Evolutionary conservation across 805 yeast species (phyloP).

Genomic region (Starmerella apicola): DNA sequence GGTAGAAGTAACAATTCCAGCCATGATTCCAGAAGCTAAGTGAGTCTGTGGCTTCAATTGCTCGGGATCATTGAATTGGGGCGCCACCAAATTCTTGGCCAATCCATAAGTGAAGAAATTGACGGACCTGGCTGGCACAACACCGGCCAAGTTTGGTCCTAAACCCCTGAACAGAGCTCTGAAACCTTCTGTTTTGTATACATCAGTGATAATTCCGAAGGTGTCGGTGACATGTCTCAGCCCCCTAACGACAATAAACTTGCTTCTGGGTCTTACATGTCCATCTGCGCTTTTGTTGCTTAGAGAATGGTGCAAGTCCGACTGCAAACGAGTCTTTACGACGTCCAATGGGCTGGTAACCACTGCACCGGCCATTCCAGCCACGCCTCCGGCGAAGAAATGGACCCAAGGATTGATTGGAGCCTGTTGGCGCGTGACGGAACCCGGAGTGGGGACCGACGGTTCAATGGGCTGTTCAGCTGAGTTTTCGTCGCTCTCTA

Average conservation of each 20-base stretch:
- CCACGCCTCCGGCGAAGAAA: slow-evolving; percentile 43
- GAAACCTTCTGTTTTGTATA: slow-evolving; percentile 67
- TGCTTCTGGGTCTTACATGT: slow-evolving; percentile 15
- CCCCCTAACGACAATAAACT: slow-evolving; percentile 33
- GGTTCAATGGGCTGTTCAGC: slow-evolving; percentile 15
- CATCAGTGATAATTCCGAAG: slow-evolving; percentile 50
- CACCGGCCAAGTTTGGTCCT: slow-evolving; percentile 95
- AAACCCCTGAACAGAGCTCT: slow-evolving; percentile 84
- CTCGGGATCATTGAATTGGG: slow-evolving; percentile 53
- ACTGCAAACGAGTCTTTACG: slow-evolving; percentile 87
- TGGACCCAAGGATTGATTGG: slow-evolving; percentile 38
- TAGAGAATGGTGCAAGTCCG: slow-evolving; percentile 49
- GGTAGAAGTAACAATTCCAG: slow-evolving; percentile 89
- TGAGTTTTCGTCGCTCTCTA: slow-evolving; percentile 14
- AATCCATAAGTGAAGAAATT: slow-evolving; percentile 94
- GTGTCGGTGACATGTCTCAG: slow-evolving; percentile 75
- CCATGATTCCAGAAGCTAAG: slow-evolving; percentile 71
- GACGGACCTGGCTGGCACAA: slow-evolving; percentile 93
- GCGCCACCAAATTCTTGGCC: slow-evolving; percentile 65
- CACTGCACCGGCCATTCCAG: slow-evolving; percentile 96
- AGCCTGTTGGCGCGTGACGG: slow-evolving; percentile 1
- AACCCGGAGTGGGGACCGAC: slow-evolving; percentile 2
- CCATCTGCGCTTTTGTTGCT: neutral
- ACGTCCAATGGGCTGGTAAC: slow-evolving; percentile 92
- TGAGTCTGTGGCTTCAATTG: slow-evolving; percentile 73